phyloP scores from a whole-genome alignment of 139 green algal genomes.

The Tetratostichococcus sp. region DNA sequence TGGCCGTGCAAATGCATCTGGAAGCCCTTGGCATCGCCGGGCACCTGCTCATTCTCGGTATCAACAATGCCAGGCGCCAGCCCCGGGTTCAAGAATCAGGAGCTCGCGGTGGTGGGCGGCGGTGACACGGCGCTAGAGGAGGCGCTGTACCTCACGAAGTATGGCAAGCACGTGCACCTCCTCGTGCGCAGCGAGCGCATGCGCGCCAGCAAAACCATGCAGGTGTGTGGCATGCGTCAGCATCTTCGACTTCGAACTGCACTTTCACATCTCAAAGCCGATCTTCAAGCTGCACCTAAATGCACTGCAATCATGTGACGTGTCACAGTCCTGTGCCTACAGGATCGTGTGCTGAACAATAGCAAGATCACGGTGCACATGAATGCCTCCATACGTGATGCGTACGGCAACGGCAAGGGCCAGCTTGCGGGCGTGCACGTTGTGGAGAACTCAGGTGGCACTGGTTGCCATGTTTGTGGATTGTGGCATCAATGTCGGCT shows the following conservation, averaged over 20 bases:
- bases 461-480: neutral
- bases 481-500: no score
- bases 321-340: no score
- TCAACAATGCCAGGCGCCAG: slow-evolving; percentile 44
- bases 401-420: slow-evolving; percentile 50
- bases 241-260: no score
- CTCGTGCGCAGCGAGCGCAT: slow-evolving; percentile 79
- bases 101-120: slow-evolving; percentile 94
- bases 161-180: slow-evolving; percentile 88
- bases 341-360: slow-evolving; percentile 32
- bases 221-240: neutral
- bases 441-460: slow-evolving; percentile 39
- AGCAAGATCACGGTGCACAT: slow-evolving; percentile 65
- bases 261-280: no score
- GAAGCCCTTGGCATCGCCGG: no score
- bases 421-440: slow-evolving; percentile 58
- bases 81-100: slow-evolving; percentile 73
- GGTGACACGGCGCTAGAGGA: slow-evolving; percentile 95
- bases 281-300: no score
- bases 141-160: slow-evolving; percentile 98
- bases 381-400: slow-evolving; percentile 79
- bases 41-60: no score
- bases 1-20: no score
- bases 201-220: slow-evolving; percentile 89
- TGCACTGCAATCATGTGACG: no score